These are phyloP conservation scores for Globisporangium viniferum DNA, from an alignment of 352 stramenopile species.

Conservation along the genomic window DNA sequence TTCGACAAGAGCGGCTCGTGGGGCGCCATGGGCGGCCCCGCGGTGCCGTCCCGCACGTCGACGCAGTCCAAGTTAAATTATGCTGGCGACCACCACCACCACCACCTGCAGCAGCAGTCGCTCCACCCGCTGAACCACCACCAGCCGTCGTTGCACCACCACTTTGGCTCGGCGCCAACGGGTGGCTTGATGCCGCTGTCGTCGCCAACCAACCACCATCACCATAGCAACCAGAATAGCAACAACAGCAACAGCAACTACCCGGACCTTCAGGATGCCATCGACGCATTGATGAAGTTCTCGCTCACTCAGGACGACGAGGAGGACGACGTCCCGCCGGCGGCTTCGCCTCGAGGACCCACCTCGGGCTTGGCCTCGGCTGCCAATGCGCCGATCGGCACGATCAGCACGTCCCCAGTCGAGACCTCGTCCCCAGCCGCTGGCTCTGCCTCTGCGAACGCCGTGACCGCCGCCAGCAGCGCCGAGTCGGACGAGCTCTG, in stretches of 20 bases:
- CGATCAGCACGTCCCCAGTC: conserved; percentile 9
- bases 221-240: conserved; percentile 8
- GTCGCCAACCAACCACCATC: conserved; percentile 16
- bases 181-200: conserved; percentile 24
- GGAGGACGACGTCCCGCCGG: conserved; percentile 22
- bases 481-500: conserved; percentile 67
- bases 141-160: conserved; percentile 1
- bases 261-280: conserved; percentile 82
- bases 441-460: conserved; percentile 13
- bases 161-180: not conserved
- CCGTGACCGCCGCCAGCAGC: conserved; percentile 15
- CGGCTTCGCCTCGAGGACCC: not conserved
- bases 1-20: conserved; percentile 56
- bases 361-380: not conserved
- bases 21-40: conserved; percentile 26
- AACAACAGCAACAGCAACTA: conserved; percentile 28
- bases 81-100: conserved; percentile 35
- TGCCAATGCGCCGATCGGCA: not conserved
- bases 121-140: conserved; percentile 4
- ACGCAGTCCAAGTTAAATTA: conserved; percentile 51
- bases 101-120: conserved; percentile 9
- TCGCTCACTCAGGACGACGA: conserved; percentile 63
- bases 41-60: conserved; percentile 11
- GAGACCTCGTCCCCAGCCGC: conserved; percentile 18
- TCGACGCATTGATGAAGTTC: conserved; percentile 87